Evolutionary conservation across 1,284 basidiomycete genomes (phyloP).

Genomic region (Irpex sp.): DNA sequence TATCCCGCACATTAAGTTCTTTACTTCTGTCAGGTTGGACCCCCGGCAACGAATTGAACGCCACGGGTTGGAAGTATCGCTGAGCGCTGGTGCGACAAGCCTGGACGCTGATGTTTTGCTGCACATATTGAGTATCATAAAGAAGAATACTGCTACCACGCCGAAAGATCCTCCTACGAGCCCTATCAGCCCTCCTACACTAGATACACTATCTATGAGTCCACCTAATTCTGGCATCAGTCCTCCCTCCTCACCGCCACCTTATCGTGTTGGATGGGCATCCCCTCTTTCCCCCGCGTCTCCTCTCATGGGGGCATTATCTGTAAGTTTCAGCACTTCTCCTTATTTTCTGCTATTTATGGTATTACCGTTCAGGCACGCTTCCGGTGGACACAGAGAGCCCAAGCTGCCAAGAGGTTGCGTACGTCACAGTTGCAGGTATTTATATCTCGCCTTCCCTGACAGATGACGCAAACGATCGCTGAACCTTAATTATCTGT

Average conservation of each 20-base stretch:
- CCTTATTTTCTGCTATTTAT: neutral
- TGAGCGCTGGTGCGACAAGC: slow-evolving; percentile 43
- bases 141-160: slow-evolving; percentile 12
- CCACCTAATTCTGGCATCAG: neutral
- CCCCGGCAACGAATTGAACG: slow-evolving; percentile 51
- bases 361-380: slow-evolving; percentile 1
- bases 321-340: slow-evolving; percentile 29
- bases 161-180: neutral
- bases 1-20: slow-evolving; percentile 40
- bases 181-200: neutral
- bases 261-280: slow-evolving; percentile 18
- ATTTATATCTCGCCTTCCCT: neutral
- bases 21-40: slow-evolving; percentile 48
- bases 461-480: neutral
- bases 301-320: slow-evolving; percentile 36
- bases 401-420: neutral
- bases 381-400: slow-evolving; percentile 6
- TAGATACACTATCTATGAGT: neutral
- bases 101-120: slow-evolving; percentile 44
- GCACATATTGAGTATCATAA: slow-evolving; percentile 29
- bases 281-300: slow-evolving; percentile 27
- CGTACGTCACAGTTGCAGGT: slow-evolving; percentile 3
- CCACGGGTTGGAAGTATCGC: slow-evolving; percentile 44
- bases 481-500: neutral
- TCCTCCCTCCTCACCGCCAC: slow-evolving; percentile 14